phyloP scores from a whole-genome alignment of 768 basidiomycete genomes.

The Agrocybe chaxingu region DNA sequence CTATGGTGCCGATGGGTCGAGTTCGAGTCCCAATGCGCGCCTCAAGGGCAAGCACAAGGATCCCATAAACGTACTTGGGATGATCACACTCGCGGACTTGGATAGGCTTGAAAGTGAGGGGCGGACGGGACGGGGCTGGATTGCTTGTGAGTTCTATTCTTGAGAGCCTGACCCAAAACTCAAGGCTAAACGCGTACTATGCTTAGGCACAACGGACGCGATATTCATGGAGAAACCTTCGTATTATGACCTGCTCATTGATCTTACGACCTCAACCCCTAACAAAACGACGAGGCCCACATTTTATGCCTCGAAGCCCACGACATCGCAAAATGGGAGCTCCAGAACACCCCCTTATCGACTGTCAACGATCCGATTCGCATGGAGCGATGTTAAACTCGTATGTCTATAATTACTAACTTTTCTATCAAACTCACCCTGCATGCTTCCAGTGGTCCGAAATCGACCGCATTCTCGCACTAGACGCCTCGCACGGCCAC shows the following conservation, averaged over 20 bases:
- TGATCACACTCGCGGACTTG: slow-evolving; percentile 76
- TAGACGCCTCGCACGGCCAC: slow-evolving; percentile 29
- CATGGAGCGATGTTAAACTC: slow-evolving; percentile 81
- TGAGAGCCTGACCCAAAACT: not conserved
- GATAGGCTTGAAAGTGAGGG: slow-evolving; percentile 57
- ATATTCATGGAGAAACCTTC: slow-evolving; percentile 79
- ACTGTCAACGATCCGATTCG: slow-evolving; percentile 64
- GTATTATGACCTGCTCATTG: slow-evolving; percentile 78
- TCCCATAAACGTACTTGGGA: slow-evolving; percentile 68
- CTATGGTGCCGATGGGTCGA: too few relatives aligned
- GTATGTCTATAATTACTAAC: slow-evolving; percentile 32
- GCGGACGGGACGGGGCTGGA: slow-evolving; percentile 68
- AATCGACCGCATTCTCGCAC: slow-evolving; percentile 63
- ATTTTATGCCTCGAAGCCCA: slow-evolving; percentile 56
- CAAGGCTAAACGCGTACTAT: not conserved
- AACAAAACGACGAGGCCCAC: slow-evolving; percentile 61
- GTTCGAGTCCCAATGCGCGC: too few relatives aligned
- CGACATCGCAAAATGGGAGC: slow-evolving; percentile 28
- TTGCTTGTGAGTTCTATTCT: slow-evolving; percentile 56
- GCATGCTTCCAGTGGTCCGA: slow-evolving; percentile 62
- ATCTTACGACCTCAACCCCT: slow-evolving; percentile 67
- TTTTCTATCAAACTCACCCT: not conserved
- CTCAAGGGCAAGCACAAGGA: slow-evolving; percentile 32
- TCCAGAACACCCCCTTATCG: slow-evolving; percentile 45
- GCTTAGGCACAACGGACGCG: slow-evolving; percentile 72